Conservation (phyloP, 257 asterid genomes). For the Petunia axillaris region DNA sequence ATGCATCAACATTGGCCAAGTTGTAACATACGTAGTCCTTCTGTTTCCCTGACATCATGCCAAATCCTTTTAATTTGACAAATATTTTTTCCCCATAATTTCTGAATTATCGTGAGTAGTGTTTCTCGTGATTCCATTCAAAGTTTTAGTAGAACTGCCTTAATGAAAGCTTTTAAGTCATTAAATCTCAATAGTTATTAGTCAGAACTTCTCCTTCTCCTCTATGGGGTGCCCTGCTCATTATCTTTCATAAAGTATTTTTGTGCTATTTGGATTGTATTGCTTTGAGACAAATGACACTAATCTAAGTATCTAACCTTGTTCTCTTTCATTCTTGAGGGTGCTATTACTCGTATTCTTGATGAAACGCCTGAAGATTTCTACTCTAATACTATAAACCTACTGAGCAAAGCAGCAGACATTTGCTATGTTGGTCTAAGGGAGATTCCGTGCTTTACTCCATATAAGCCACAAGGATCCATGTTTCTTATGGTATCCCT, state of each 20-base stretch:
- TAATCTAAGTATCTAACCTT: slow-evolving; percentile 3
- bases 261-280: slow-evolving; percentile 6
- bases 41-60: background rate
- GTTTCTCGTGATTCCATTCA: background rate
- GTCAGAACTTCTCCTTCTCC: no score
- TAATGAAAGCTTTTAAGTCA: background rate
- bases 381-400: slow-evolving; percentile 42
- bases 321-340: slow-evolving; percentile 43
- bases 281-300: background rate
- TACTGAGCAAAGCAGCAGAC: slow-evolving; percentile 62
- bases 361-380: slow-evolving; percentile 52
- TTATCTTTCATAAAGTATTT: background rate
- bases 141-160: background rate
- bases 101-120: background rate
- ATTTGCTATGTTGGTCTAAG: slow-evolving; percentile 43
- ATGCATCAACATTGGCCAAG: slow-evolving; percentile 14
- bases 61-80: background rate
- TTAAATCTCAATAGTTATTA: background rate
- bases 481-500: slow-evolving; percentile 64
- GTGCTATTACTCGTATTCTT: slow-evolving; percentile 63
- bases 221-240: background rate
- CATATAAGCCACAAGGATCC: slow-evolving; percentile 70
- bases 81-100: background rate
- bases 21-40: background rate
- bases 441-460: slow-evolving; percentile 54